These are phyloP conservation scores for Neofusicoccum sp. DNA, from an alignment of 2,329 filamentous ascomycete species.

Conservation along the genomic window DNA sequence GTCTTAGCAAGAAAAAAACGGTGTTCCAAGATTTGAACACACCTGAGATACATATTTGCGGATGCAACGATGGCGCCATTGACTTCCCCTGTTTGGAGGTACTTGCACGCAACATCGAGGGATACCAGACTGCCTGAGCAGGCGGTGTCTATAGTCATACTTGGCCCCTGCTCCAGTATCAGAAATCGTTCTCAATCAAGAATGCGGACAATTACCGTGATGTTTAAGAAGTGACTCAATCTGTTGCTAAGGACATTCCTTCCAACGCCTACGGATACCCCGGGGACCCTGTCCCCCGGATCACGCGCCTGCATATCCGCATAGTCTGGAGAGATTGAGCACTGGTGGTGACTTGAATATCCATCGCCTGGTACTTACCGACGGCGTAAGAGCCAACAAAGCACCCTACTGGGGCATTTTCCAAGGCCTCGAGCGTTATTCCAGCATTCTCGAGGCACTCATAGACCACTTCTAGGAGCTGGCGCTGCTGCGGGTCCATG, in stretches of 20 bases:
- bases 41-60: conserved; percentile 16
- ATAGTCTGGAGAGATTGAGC: conserved; percentile 22
- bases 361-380: conserved; percentile 7
- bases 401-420: conserved; percentile 2
- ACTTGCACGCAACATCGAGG: conserved; percentile 31
- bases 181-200: too few species aligned
- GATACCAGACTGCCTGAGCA: conserved; percentile 30
- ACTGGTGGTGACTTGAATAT: not conserved
- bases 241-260: conserved; percentile 32
- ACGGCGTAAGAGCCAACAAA: conserved; percentile 25
- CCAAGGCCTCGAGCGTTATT: conserved; percentile 23
- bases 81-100: conserved; percentile 23
- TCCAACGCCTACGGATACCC: conserved; percentile 24
- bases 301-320: conserved; percentile 24
- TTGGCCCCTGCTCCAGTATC: not conserved
- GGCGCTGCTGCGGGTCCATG: conserved; percentile 30
- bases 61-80: conserved; percentile 21
- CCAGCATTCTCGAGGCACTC: conserved; percentile 42
- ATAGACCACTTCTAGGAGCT: conserved; percentile 32
- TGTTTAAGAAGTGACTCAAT: conserved; percentile 33
- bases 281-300: not conserved
- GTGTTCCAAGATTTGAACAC: not conserved
- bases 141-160: conserved; percentile 35
- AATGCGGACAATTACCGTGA: conserved; percentile 21
- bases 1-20: not conserved